These are phyloP conservation scores for Syzygium oleosum DNA, from an alignment of 345 rosid genomes.

Conservation along the genomic window DNA sequence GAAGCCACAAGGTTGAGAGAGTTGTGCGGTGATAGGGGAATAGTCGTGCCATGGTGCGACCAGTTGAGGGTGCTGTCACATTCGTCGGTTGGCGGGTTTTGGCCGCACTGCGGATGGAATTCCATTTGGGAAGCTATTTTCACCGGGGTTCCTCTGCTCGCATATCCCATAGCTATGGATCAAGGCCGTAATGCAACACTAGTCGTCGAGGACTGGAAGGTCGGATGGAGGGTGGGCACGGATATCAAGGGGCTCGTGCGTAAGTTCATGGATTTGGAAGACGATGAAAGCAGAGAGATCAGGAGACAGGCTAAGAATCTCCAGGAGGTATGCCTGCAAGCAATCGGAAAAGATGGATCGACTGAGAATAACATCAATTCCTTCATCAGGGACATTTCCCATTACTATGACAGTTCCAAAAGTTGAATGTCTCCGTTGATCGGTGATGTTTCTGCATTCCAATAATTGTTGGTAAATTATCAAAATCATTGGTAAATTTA, in stretches of 20 bases:
- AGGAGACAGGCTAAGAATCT: slow-evolving; percentile 7
- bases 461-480: neutral
- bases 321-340: neutral
- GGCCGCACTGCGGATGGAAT: slow-evolving; percentile 29
- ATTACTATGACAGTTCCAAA: neutral
- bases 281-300: slow-evolving; percentile 1
- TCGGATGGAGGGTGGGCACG: slow-evolving; percentile 13
- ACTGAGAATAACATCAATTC: neutral
- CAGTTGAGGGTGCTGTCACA: slow-evolving; percentile 28
- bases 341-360: slow-evolving; percentile 43
- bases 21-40: slow-evolving; percentile 6
- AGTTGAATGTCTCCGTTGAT: neutral
- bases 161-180: slow-evolving; percentile 12
- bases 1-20: slow-evolving; percentile 1
- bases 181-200: slow-evolving; percentile 7
- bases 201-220: slow-evolving; percentile 12
- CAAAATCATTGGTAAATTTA: neutral
- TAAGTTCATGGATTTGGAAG: neutral
- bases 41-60: slow-evolving; percentile 48
- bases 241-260: slow-evolving; percentile 1
- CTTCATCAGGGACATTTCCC: neutral
- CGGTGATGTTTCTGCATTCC: neutral
- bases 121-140: slow-evolving; percentile 17
- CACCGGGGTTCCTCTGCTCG: slow-evolving; percentile 15
- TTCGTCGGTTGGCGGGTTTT: slow-evolving; percentile 18